phyloP scores from a whole-genome alignment of 176 grass and related monocot species.

The Musa itinerans region DNA sequence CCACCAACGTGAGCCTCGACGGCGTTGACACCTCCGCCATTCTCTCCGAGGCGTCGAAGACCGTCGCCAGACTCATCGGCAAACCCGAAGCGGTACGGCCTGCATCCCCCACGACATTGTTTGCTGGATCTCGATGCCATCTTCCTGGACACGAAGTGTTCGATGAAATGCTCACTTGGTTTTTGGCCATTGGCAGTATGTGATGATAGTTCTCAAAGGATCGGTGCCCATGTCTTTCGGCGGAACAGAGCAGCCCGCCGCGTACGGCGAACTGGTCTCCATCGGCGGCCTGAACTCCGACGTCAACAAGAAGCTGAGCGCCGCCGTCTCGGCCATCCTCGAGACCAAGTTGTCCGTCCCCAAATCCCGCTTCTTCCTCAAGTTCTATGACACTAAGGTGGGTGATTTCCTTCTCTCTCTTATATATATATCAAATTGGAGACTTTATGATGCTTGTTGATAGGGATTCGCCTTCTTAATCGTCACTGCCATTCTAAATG shows the following conservation, averaged over 20 bases:
- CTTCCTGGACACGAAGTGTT: not conserved
- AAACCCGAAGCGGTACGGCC: conserved; percentile 64
- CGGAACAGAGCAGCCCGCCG: conserved; percentile 34
- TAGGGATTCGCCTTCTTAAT: not conserved
- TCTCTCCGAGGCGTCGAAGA: conserved; percentile 56
- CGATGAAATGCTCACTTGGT: not conserved
- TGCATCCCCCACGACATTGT: too few species aligned
- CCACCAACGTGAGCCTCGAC: conserved; percentile 78
- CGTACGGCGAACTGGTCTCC: conserved; percentile 41
- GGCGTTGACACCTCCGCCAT: conserved; percentile 76
- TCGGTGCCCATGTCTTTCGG: conserved; percentile 39
- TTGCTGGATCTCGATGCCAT: not conserved
- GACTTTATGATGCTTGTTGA: not conserved
- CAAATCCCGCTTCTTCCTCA: conserved; percentile 37
- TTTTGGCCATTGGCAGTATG: conserved; percentile 26
- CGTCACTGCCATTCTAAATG: not conserved
- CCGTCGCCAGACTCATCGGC: conserved; percentile 64
- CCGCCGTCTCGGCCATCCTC: conserved; percentile 28
- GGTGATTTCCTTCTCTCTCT: not conserved
- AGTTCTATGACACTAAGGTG: conserved; percentile 46
- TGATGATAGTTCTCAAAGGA: conserved; percentile 44
- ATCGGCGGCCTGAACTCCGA: conserved; percentile 33
- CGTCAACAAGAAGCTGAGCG: conserved; percentile 40
- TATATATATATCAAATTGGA: not conserved
- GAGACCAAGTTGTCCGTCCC: conserved; percentile 38